Conservation (phyloP, 257 asterid genomes). For the Cruciata laevipes region DNA sequence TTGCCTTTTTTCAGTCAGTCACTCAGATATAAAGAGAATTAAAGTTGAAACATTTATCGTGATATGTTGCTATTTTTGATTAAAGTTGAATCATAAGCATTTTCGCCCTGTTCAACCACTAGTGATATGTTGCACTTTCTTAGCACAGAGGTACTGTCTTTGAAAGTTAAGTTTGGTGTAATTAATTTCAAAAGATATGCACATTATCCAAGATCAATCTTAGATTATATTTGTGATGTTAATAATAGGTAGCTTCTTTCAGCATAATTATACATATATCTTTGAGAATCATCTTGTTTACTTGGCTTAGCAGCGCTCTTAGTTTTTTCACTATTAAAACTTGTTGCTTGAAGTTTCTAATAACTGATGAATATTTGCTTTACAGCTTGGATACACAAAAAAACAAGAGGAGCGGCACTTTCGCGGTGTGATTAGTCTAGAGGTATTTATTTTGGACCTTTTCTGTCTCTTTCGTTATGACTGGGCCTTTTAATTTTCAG, state of each 20-base stretch:
- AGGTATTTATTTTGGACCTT: slow-evolving; percentile 32
- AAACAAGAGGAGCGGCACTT: slow-evolving; percentile 92
- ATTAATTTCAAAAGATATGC: too few relatives aligned
- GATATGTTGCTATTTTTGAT: not conserved
- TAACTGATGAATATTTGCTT: slow-evolving; percentile 1
- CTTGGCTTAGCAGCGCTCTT: not conserved
- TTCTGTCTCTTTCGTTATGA: not conserved
- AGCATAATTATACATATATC: not conserved
- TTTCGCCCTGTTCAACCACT: too few relatives aligned
- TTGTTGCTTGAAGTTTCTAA: not conserved
- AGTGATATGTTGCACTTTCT: too few relatives aligned
- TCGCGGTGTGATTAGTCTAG: slow-evolving; percentile 90
- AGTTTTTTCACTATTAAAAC: not conserved
- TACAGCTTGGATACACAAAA: slow-evolving; percentile 97
- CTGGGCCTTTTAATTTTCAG: not conserved
- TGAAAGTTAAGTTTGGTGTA: too few relatives aligned
- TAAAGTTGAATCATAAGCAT: too few relatives aligned
- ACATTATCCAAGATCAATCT: not conserved
- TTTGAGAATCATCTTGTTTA: not conserved
- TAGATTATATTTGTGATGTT: not conserved
- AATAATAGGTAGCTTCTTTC: not conserved
- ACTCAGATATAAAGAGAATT: not conserved
- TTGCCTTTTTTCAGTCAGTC: too few relatives aligned
- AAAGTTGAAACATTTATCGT: not conserved
- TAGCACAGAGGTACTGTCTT: too few relatives aligned